Conservation (phyloP, 371 early-diverging fungal genomes). For the Batkoa obscura region DNA sequence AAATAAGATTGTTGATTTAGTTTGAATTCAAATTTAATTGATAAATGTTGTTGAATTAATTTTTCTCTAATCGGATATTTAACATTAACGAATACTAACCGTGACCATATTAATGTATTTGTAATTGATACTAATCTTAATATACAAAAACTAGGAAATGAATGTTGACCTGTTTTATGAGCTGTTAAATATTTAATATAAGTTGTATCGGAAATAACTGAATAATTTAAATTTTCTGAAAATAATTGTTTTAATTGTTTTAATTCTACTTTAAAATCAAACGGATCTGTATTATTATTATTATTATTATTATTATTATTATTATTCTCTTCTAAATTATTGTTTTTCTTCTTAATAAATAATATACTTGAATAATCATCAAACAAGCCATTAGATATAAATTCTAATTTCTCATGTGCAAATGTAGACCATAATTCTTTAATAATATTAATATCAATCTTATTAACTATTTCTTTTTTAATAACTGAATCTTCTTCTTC, state of each 20-base stretch:
- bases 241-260: not conserved
- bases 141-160: conserved; percentile 16
- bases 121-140: conserved; percentile 6
- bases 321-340: no score
- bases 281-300: no score
- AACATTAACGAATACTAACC: conserved; percentile 4
- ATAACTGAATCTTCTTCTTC: no score
- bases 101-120: not conserved
- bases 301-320: no score
- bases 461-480: not conserved
- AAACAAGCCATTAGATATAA: conserved; percentile 6
- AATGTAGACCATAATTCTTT: conserved; percentile 9
- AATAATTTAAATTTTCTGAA: not conserved
- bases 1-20: not conserved
- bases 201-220: conserved; percentile 9
- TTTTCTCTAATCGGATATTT: not conserved
- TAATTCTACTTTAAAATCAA: not conserved
- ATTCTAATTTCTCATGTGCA: conserved; percentile 2
- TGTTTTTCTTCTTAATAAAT: no score
- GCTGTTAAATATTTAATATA: conserved; percentile 13
- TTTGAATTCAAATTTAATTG: not conserved
- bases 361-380: conserved; percentile 3
- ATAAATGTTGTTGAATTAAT: not conserved
- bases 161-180: conserved; percentile 9
- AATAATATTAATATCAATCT: conserved; percentile 6